Base-by-base conservation (phyloP, 441 rosid species). In the Erysimum pusillum region DNA sequence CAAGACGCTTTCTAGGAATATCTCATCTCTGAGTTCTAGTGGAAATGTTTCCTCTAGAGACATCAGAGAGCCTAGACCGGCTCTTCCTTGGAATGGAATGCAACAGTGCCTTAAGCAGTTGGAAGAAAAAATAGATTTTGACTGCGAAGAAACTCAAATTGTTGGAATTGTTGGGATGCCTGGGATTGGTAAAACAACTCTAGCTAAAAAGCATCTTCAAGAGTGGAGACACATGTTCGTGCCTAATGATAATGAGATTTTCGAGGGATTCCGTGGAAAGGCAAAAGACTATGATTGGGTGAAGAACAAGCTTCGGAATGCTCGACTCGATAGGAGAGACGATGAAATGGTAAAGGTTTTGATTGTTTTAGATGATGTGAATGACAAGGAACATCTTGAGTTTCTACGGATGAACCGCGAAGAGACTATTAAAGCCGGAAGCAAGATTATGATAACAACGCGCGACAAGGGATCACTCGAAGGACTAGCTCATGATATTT, bases 101-200 rank as follows among this genome's bases (percentile, higher is more conserved):
- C 39, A 36, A 36, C 70, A 11, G 18, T 42, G 45, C 18, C 7
- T 66, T 2, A 11, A 48, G 13, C 44, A 66, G 7, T 12, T 66
- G 28, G 11, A 6, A 17, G 58, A 48, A 1, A 66, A 17, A 32
- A 3, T 66, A 28, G 70, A 66, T 12, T n/a, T 6, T 10, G 39
- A 36, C 5, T 4, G 5, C 39, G 2, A 36, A 36, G 39, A 36
- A 36, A 36, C 39, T 36, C 39, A 36, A 18, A 66, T 66, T 11
- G 42, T 65, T 17, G 69, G 69, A 46, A 65, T 65, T 65, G 44
- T 65, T 65, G 69, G 69, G 11, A 65, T 66, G 59, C 34, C 70
- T 48, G 70, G 70, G 14, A 48, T 48, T n/a, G 70, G 70, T 48
- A 65, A 65, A 65, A 65, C 70, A 7, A 36, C 3, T 3, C 18